A percentile compares a stretch with the other conserved stretches of the same genome.
phyloP scores from a whole-genome alignment of 352 stramenopile species.

The Phytopythium aichiense region DNA sequence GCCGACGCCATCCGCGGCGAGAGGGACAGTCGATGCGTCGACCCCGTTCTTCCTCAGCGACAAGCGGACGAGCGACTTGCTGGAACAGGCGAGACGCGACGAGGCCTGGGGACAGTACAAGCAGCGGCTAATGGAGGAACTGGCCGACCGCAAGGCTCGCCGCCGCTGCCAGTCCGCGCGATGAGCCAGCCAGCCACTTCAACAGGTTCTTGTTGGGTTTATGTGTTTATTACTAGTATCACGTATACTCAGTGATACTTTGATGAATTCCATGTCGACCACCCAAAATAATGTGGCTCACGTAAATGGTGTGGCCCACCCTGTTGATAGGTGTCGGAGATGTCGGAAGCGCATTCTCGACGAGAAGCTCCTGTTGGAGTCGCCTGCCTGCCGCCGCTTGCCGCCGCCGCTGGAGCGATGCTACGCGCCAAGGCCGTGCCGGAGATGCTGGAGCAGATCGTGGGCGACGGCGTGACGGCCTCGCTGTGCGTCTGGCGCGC shows the following conservation, averaged over 20 bases:
- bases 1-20: not conserved
- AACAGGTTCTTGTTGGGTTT: too few species aligned
- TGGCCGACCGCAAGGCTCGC: not conserved
- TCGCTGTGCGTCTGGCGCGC: constrained; percentile 52
- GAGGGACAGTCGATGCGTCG: not conserved
- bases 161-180: constrained; percentile 5
- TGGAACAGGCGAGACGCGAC: constrained; percentile 22
- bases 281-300: too few species aligned
- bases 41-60: not conserved
- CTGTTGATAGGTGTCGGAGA: not conserved
- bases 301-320: not conserved
- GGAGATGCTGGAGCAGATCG: constrained; percentile 73
- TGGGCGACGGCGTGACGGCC: constrained; percentile 66
- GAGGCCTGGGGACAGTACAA: constrained; percentile 28
- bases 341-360: not conserved
- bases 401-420: constrained; percentile 27
- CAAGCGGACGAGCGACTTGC: constrained; percentile 13
- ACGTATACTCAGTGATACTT: too few species aligned
- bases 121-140: constrained; percentile 22
- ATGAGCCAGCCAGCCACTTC: not conserved
- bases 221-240: too few species aligned
- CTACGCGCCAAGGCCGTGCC: constrained; percentile 75
- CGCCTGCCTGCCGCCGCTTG: not conserved
- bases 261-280: too few species aligned
- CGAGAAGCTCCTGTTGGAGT: not conserved